Base-by-base conservation (phyloP, 139 green algal genomes). In the Astrephomene gubernaculifera region DNA sequence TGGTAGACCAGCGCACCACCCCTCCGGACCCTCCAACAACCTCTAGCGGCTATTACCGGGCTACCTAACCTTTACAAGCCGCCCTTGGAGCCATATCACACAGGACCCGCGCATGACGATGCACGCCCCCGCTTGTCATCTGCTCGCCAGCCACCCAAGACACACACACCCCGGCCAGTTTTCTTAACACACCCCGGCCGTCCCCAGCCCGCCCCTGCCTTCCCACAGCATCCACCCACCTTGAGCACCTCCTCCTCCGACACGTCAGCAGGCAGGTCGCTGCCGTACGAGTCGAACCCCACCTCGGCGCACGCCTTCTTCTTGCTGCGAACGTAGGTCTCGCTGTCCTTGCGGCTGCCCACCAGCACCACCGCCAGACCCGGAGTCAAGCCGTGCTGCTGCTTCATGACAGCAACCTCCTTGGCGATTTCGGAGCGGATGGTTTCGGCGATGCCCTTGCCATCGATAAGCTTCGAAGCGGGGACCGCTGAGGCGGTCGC, bases 321-420 rank as follows among this genome's bases (percentile, higher is more conserved):
- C 90, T 99, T 99, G 79, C 90, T 96, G 31, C 93, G 87, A 44
- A 99, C 97, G 86, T 99, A 99, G 12, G 98, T 94, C 78, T 95
- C 68, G 52, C 92, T 97, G 90, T 99, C 97, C 68, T 96, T 97
- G 33, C 97, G 95, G 24, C 88, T 78, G 41, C 97, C 97, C 29
- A 99, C 97, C 14, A 99, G 86, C 24, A 99, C 93, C 2, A 99
- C 97, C 27, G 95, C 89, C 27, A 92, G 79, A 19, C 86, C 86
- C 33, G 89, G 89, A 2, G 76, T 83, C 57, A 88, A n/a, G 33
- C 54, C 54, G 43, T 82, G 41, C 61, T 78, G 41, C 38, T 71
- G n/a, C 87, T 95, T 92, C 43, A 98, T 81, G 67, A 88, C 64
- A 7, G 86, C 83, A 24, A 97, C 94, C 80, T 98, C 91, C 0